Conservation (phyloP, 371 early-diverging fungal species). For the Lichtheimia corymbifera region DNA sequence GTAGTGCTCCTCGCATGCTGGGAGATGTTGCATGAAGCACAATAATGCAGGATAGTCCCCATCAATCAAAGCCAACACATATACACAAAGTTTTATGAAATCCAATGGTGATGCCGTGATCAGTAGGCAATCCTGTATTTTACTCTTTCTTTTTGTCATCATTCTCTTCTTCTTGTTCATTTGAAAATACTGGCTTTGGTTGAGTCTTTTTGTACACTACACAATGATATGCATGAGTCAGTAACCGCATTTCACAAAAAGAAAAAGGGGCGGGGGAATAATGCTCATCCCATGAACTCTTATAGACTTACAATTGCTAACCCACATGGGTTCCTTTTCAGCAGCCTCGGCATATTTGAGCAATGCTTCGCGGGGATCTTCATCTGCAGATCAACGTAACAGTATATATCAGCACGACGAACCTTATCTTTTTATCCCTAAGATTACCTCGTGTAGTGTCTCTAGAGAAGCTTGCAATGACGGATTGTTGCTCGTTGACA, state of each 20-base stretch:
- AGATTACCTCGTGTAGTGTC: conserved; percentile 70
- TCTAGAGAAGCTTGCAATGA: conserved; percentile 81
- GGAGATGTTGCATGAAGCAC: too few relatives aligned
- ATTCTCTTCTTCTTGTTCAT: conserved; percentile 68
- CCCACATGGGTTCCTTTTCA: conserved; percentile 84
- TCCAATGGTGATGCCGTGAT: too few relatives aligned
- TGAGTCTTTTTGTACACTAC: conserved; percentile 84
- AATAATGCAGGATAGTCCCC: too few relatives aligned
- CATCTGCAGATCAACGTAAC: conserved; percentile 50
- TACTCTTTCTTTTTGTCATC: conserved; percentile 30
- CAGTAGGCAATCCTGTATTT: too few relatives aligned
- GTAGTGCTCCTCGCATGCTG: too few relatives aligned
- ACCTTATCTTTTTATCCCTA: background rate
- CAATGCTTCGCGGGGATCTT: conserved; percentile 95
- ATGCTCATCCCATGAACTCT: background rate
- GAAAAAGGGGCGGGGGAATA: background rate
- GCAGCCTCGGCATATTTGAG: conserved; percentile 87
- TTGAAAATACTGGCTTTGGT: conserved; percentile 77
- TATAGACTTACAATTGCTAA: conserved; percentile 60
- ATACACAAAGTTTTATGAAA: too few relatives aligned
- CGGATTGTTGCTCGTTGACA: conserved; percentile 79
- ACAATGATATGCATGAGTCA: background rate
- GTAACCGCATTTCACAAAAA: background rate
- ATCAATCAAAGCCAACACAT: too few relatives aligned
- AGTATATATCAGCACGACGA: background rate